Percentiles rank a stretch among this genome's conserved stretches.
Evolutionary conservation across 495 filamentous ascomycete genomes (phyloP).

Genomic region (Penicillium coprophilum): DNA sequence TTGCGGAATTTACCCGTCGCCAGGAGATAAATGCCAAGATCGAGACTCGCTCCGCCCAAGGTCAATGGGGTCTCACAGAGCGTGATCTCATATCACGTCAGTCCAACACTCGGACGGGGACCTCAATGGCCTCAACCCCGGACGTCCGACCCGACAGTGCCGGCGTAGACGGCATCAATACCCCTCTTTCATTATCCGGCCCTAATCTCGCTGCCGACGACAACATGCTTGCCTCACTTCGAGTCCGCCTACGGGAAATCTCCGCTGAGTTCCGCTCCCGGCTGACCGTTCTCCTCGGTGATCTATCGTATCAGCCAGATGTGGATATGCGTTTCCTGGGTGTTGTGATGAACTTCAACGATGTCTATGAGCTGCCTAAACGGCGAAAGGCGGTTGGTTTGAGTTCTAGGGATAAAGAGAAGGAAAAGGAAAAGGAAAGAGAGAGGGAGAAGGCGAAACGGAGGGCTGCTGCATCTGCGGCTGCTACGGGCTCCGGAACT

Average conservation of each 20-base stretch:
- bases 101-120: conserved; percentile 25
- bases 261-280: conserved; percentile 70
- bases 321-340: conserved; percentile 94
- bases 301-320: conserved; percentile 90
- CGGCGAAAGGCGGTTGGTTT: conserved; percentile 45
- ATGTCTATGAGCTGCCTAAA: conserved; percentile 78
- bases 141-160: conserved; percentile 27
- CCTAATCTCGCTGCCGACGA: conserved; percentile 51
- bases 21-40: conserved; percentile 80
- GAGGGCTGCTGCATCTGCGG: conserved; percentile 26
- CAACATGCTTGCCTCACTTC: conserved; percentile 71
- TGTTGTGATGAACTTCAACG: conserved; percentile 98
- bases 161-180: conserved; percentile 31
- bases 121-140: conserved; percentile 34
- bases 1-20: conserved; percentile 86
- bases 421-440: conserved; percentile 23
- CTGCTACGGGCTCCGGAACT: conserved; percentile 8
- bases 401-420: conserved; percentile 39
- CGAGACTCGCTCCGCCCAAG: conserved; percentile 60
- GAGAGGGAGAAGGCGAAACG: conserved; percentile 32
- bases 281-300: conserved; percentile 79
- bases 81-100: conserved; percentile 43
- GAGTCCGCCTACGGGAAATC: conserved; percentile 66
- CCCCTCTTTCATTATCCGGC: conserved; percentile 33
- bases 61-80: conserved; percentile 63